Conservation (phyloP, 768 basidiomycete genomes). For the Mycena chlorophos region DNA sequence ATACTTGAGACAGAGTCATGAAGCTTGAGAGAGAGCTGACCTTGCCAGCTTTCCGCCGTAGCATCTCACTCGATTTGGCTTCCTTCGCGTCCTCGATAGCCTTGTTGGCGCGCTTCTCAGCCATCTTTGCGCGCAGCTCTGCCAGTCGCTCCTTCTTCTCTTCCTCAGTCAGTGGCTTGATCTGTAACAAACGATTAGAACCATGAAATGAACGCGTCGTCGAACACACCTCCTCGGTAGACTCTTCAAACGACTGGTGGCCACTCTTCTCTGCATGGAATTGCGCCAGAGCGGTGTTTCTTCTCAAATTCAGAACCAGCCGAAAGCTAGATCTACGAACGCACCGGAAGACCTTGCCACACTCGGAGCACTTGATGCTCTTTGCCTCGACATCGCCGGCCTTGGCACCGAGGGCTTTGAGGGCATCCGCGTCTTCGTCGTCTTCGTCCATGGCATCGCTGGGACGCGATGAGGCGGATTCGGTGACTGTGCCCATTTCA, state of each 20-base stretch:
- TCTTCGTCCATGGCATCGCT: slow-evolving; percentile 50
- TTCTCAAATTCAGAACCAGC: slow-evolving; percentile 25
- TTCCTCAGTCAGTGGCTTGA: slow-evolving; percentile 93
- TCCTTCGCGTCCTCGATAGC: slow-evolving; percentile 74
- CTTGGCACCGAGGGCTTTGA: slow-evolving; percentile 49
- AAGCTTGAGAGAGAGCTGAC: slow-evolving; percentile 34
- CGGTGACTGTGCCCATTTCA: slow-evolving; percentile 48
- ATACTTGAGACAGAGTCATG: neutral
- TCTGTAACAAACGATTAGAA: slow-evolving; percentile 40
- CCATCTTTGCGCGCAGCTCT: slow-evolving; percentile 79
- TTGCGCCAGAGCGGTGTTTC: slow-evolving; percentile 82
- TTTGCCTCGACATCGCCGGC: slow-evolving; percentile 62
- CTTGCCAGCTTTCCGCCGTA: slow-evolving; percentile 85
- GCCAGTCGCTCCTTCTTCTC: slow-evolving; percentile 81
- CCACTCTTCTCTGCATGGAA: slow-evolving; percentile 95
- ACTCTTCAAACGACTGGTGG: slow-evolving; percentile 95
- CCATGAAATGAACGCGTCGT: slow-evolving; percentile 1
- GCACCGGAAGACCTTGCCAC: slow-evolving; percentile 71
- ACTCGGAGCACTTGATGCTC: slow-evolving; percentile 84
- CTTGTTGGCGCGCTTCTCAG: slow-evolving; percentile 74
- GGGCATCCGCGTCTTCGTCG: slow-evolving; percentile 70
- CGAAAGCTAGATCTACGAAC: neutral
- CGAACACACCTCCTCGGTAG: slow-evolving; percentile 76
- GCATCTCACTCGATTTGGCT: slow-evolving; percentile 67
- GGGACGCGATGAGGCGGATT: slow-evolving; percentile 29